These are phyloP conservation scores for Podospora pseudocomata DNA, from an alignment of 495 filamentous ascomycete species.

Conservation along the genomic window DNA sequence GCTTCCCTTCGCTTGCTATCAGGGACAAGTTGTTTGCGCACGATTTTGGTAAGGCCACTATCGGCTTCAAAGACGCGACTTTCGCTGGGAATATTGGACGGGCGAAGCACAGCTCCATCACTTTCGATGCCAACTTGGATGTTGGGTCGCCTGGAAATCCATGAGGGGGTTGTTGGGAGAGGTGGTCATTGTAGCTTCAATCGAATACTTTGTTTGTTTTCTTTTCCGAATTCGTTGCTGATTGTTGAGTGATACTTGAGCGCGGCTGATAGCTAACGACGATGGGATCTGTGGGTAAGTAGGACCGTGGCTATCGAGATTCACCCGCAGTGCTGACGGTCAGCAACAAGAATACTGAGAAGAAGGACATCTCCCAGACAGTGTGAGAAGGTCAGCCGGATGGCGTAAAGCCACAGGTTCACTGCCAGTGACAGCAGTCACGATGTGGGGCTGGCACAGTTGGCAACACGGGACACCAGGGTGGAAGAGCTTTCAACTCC, in stretches of 20 bases:
- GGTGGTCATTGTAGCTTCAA: neutral
- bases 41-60: constrained; percentile 32
- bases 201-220: neutral
- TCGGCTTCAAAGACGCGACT: constrained; percentile 38
- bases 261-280: too few species aligned
- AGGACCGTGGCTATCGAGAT: too few species aligned
- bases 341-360: too few species aligned
- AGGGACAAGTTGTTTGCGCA: constrained; percentile 28
- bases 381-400: too few species aligned
- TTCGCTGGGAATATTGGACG: constrained; percentile 32
- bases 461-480: too few species aligned
- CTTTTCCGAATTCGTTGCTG: neutral
- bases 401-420: too few species aligned
- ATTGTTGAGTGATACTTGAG: neutral
- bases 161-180: constrained; percentile 1
- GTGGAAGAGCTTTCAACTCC: neutral
- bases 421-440: neutral
- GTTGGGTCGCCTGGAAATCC: constrained; percentile 40
- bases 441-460: neutral
- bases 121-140: constrained; percentile 38
- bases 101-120: constrained; percentile 30
- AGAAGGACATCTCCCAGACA: too few species aligned
- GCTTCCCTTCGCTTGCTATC: constrained; percentile 27
- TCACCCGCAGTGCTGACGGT: too few species aligned
- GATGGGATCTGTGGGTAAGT: too few species aligned